Evolutionary conservation across 371 early-diverging fungal species (phyloP).

Genomic region (Parasitella parasitica): DNA sequence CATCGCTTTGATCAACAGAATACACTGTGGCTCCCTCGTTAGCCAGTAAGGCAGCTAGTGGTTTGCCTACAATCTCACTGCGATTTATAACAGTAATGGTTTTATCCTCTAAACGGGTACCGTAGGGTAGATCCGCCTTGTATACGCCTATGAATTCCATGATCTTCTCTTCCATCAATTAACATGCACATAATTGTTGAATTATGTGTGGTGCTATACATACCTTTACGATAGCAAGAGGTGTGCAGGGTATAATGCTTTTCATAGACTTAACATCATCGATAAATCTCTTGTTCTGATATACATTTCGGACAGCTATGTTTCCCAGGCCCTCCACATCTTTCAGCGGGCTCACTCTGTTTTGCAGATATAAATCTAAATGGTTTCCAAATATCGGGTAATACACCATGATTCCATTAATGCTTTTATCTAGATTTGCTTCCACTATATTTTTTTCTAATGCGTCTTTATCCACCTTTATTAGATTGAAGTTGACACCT

Average conservation of each 20-base stretch:
- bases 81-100: conserved; percentile 92
- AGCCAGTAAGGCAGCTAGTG: conserved; percentile 92
- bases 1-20: conserved; percentile 87
- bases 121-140: conserved; percentile 79
- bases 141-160: conserved; percentile 91
- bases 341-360: conserved; percentile 79
- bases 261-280: conserved; percentile 79
- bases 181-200: not conserved
- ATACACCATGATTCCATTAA: conserved; percentile 94
- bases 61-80: conserved; percentile 94
- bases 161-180: conserved; percentile 40
- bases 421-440: conserved; percentile 78
- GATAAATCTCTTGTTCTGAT: conserved; percentile 89
- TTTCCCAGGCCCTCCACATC: conserved; percentile 96
- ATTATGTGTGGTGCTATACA: not conserved
- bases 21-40: conserved; percentile 97
- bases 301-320: conserved; percentile 88
- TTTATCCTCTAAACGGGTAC: conserved; percentile 88
- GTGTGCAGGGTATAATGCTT: conserved; percentile 95
- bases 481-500: conserved; percentile 88
- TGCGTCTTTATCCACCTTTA: conserved; percentile 74
- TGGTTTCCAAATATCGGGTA: conserved; percentile 93
- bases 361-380: conserved; percentile 88
- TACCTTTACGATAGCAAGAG: conserved; percentile 91
- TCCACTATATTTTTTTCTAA: conserved; percentile 80